Evolutionary conservation across 805 yeast genomes (phyloP), one percentile per base, ranked within the genome.

Genomic region (Ascoidea rubescens): DNA sequence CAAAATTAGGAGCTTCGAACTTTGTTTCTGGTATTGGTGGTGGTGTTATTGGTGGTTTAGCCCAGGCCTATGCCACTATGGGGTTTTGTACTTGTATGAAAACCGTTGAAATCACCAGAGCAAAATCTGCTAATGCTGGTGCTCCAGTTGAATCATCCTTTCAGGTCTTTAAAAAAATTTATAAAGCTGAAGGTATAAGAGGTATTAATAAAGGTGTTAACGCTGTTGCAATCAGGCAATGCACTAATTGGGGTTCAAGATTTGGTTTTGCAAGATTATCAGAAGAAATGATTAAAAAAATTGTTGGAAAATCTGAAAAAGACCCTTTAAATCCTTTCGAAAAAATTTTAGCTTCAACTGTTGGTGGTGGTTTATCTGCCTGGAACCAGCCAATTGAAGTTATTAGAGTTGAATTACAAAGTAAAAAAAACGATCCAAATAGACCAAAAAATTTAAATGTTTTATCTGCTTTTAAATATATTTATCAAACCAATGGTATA

Each of bases 331-430:
- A 73, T 56, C 87, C 95, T 1, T 60, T 71, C 28, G 98, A 93
- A 67, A 90, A 90, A 70, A 84, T 93, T 53, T 71, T 77, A 31
- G 88, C 96, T 5, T 81, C 95, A 16, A 87, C 85, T 7, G 71
- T 93, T 56, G 99, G 99, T 78, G 99, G 99, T 72, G 97, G 96
- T 58, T 78, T 93, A 58, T 81, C 91, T 54, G 96, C 98, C 16
- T 93, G 99, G 98, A 93, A 93, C 71, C 99, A 93, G 72, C 99
- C 98, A 45, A 89, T 93, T 62, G 99, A 93, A 71, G 99, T 93
- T 52, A 85, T 90, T 59, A 81, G 99, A 69, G 96, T 93, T 17
- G 99, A 93, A 71, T 89, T 93, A 97, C 99, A 93, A 72, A 84
- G 95, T 53, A 84, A 85, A 72, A 88, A 90, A n/a, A 72, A 68